Conservation (phyloP, 176 grass and related monocot genomes). For the Echinochloa phyllopogon region DNA sequence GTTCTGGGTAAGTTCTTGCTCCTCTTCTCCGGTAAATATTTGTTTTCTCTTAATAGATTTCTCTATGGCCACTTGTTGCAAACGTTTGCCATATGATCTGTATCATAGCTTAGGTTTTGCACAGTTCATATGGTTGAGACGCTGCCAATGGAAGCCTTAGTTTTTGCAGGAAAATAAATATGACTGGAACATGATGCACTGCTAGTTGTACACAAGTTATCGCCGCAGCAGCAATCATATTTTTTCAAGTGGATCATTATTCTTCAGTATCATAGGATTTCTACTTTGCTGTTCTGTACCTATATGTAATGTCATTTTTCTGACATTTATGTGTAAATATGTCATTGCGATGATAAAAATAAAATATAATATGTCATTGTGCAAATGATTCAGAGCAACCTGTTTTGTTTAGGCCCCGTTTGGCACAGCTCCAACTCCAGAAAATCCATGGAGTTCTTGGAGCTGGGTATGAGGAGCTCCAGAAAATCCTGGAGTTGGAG, state of each 20-base stretch:
- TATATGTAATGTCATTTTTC: neutral
- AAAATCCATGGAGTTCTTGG: no score
- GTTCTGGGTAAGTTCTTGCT: slow-evolving; percentile 56
- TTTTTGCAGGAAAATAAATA: neutral
- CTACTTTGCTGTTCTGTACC: neutral
- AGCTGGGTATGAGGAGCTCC: no score
- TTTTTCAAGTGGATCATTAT: neutral
- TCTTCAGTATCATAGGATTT: slow-evolving; percentile 8
- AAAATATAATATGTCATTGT: slow-evolving; percentile 17
- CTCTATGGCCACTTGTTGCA: neutral
- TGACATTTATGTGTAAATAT: neutral
- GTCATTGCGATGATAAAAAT: slow-evolving; percentile 4
- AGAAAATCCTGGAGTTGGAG: no score
- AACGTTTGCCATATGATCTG: neutral
- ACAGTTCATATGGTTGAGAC: neutral
- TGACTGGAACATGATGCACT: neutral
- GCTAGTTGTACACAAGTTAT: neutral
- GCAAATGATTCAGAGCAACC: neutral
- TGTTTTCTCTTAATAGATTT: neutral
- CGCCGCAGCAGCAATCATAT: neutral
- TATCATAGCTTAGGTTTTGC: neutral
- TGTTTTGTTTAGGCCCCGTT: neutral
- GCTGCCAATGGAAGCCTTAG: neutral
- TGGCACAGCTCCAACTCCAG: no score
- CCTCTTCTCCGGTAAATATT: neutral